Percentiles rank a stretch among this genome's conserved stretches.
Evolutionary conservation across 2,329 filamentous ascomycete species (phyloP).

Genomic region (Pseudocercospora fuligena): DNA sequence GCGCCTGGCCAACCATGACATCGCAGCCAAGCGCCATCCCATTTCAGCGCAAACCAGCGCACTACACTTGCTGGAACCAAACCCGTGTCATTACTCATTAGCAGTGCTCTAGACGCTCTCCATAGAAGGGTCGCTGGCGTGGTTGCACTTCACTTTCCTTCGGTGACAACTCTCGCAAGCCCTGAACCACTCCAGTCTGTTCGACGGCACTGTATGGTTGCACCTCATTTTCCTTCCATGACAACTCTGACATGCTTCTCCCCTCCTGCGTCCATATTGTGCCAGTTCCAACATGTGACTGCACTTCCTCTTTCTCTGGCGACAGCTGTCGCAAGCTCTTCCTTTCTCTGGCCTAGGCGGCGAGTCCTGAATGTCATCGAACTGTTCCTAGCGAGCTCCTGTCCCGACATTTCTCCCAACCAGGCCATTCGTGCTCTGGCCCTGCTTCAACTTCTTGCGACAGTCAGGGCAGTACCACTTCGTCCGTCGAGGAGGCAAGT

Average conservation of each 20-base stretch:
- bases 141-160: too few relatives aligned
- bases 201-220: too few relatives aligned
- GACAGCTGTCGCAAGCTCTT: background rate
- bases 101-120: background rate
- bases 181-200: too few relatives aligned
- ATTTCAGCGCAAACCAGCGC: too few relatives aligned
- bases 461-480: constrained; percentile 89
- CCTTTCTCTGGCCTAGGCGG: background rate
- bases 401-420: constrained; percentile 30
- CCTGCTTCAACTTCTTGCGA: constrained; percentile 54
- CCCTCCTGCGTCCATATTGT: too few relatives aligned
- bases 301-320: background rate
- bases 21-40: background rate
- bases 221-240: background rate
- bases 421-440: constrained; percentile 38
- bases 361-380: background rate
- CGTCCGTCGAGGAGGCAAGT: constrained; percentile 71
- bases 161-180: too few relatives aligned
- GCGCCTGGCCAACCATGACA: background rate
- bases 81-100: background rate
- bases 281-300: too few relatives aligned
- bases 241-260: background rate
- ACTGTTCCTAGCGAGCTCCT: background rate
- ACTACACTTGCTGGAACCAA: background rate
- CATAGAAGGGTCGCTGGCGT: too few relatives aligned